Evolutionary conservation across 345 rosid genomes (phyloP), one percentile per base, ranked within the genome.

Genomic region (Lepidium sativum): DNA sequence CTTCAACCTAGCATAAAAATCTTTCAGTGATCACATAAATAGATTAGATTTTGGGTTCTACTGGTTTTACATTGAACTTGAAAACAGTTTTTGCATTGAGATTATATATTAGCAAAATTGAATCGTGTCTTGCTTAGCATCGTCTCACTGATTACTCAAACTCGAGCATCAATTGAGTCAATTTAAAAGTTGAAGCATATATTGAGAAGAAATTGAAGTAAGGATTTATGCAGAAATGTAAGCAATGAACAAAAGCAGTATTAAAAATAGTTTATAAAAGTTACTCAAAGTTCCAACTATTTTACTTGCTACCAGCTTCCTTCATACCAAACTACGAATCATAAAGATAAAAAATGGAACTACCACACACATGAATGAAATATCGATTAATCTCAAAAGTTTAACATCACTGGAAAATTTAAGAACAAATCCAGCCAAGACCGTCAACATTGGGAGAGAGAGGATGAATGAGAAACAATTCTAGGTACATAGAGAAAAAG

Each of bases 261-360:
- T 17, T 66, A 43, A 33, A 54, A 33, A 54, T 21, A 9, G 18
- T 23, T 50, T 34, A 9, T 33, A 56, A 45, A 67, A 6, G 44
- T 43, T 20, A 33, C 44, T 42, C 23, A 23, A 55, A 18, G 48
- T 68, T 48, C n/a, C 40, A 68, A 48, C 42, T 66, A 43, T 43
- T 17, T 35, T 43, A 54, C 9, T 64, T 39, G 50, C 49, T 44
- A 66, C 21, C 1, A 18, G 54, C 20, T 39, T 35, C 48, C 39
- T 44, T 67, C 63, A 23, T 35, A 67, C 16, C 71, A 57, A 27
- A 32, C 63, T 44, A 66, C 18, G 12, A 54, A 54, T 33, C 38
- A 54, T 66, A 66, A 54, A 43, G 29, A 54, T 23, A 35, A 16
- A 56, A 67, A 56, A 37, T 45, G 32, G 49, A 56, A 67, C 65